Base-by-base conservation (phyloP, 768 basidiomycete species). In the Arthromyces matolae region DNA sequence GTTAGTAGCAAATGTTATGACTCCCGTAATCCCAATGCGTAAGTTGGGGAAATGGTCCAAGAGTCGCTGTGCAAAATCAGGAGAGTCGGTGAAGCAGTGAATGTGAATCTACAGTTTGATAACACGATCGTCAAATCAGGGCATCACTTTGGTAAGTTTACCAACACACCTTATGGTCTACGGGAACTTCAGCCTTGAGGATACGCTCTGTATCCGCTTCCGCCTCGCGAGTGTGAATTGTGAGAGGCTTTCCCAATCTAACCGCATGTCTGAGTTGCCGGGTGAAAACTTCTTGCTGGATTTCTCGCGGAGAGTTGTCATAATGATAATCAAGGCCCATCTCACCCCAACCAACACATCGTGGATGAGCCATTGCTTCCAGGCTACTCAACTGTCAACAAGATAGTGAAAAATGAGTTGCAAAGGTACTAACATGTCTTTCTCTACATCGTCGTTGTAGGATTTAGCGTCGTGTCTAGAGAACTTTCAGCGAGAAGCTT, bases 311-410 rank as follows among this genome's bases (percentile, higher is more conserved):
- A 0, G 88, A 87, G 52, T 81, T 75, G 64, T 88, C 80, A 63
- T 92, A 89, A 62, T 91, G 87, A 56, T 89, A 91, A 52, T 93
- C 90, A 10, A 90, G 75, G 0, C 91, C 89, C 47, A 92, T 92
- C 59, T 94, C 91, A 1, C 91, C 91, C 83, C 86, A 87, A 3
- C 89, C 88, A 6, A 93, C 89, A 57, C 89, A 91, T 9, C 84
- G 80, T 1, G 88, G 86, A 56, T 92, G 89, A 0, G 70, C 36
- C 80, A 90, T 87, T 2, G 89, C 89, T 59, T 83, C 80, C 41
- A 88, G 50, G 23, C 86, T 89, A 57, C 1, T 34, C n/a, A 6
- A 18, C 24, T 14, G 31, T 51, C 36, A 50, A 25, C 13, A 33
- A 6, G 9, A 6, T 38, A 18, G 6, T 45, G 37, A 19, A 14